A percentile compares a stretch with the other conserved stretches of the same genome.
Evolutionary conservation across 495 filamentous ascomycete genomes (phyloP).

Genomic region (Pseudoneurospora amorphoporcata): DNA sequence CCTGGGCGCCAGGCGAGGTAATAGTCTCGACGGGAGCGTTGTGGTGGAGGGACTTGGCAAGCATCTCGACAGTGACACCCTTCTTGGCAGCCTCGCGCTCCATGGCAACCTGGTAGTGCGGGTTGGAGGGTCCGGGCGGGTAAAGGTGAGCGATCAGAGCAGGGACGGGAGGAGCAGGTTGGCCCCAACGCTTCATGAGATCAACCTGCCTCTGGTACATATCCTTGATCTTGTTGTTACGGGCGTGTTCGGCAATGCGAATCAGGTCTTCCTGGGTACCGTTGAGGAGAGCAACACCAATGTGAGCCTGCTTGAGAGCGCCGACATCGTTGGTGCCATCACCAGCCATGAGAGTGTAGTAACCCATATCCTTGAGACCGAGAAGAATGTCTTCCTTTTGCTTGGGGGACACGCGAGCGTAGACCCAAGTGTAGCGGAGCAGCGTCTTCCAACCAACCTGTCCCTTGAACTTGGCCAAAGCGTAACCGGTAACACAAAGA

Average conservation of each 20-base stretch:
- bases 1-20: constrained; percentile 60
- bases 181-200: constrained; percentile 89
- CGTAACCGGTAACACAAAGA: constrained; percentile 93
- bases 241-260: constrained; percentile 83
- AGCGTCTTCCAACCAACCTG: constrained; percentile 62
- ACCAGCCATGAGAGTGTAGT: constrained; percentile 97
- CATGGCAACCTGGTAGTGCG: constrained; percentile 92
- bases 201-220: constrained; percentile 91
- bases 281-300: constrained; percentile 93
- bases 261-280: constrained; percentile 84
- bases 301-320: constrained; percentile 94
- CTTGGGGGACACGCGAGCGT: constrained; percentile 94
- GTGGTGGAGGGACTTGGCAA: constrained; percentile 30
- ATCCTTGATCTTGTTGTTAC: constrained; percentile 95
- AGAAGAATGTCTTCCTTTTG: constrained; percentile 98
- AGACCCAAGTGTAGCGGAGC: constrained; percentile 89
- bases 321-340: constrained; percentile 99
- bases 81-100: constrained; percentile 70
- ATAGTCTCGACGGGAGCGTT: constrained; percentile 46
- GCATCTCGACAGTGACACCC: constrained; percentile 40
- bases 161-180: constrained; percentile 81
- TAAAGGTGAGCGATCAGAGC: constrained; percentile 87
- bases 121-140: constrained; percentile 82
- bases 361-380: constrained; percentile 89
- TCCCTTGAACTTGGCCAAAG: constrained; percentile 78